phyloP scores from a whole-genome alignment of 2,329 filamentous ascomycete genomes.

The Diaporthe sp. region DNA sequence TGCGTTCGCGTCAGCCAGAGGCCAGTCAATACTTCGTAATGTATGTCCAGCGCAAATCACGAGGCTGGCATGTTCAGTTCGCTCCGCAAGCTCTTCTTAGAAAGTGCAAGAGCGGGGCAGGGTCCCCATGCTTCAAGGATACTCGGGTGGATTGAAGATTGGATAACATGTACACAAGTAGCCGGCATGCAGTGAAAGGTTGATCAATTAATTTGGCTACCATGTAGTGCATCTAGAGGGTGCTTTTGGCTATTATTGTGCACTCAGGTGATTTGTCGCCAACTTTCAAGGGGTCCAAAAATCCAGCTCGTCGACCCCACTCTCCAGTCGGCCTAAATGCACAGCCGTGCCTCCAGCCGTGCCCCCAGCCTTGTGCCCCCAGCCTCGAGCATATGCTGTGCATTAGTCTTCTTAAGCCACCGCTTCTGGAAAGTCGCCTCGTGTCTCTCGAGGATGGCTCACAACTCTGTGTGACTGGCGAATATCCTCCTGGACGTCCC shows the following conservation, averaged over 20 bases:
- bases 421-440: conserved; percentile 65
- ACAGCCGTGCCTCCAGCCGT: background rate
- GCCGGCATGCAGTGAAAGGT: background rate
- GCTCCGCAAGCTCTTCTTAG: too few species aligned
- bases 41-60: too few species aligned
- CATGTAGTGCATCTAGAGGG: background rate
- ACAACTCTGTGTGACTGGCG: background rate
- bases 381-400: conserved; percentile 52
- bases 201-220: background rate
- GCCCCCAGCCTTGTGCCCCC: background rate
- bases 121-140: too few species aligned
- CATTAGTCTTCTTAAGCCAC: conserved; percentile 67
- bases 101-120: too few species aligned
- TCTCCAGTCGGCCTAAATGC: background rate
- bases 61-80: too few species aligned
- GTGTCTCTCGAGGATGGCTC: conserved; percentile 57
- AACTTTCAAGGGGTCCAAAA: background rate
- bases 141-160: too few species aligned
- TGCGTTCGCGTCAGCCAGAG: too few species aligned
- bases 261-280: background rate
- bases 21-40: too few species aligned
- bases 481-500: background rate
- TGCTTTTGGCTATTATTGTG: background rate
- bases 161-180: background rate
- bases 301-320: background rate